Conservation (phyloP, 768 basidiomycete species). For the Leccinum arenicola region DNA sequence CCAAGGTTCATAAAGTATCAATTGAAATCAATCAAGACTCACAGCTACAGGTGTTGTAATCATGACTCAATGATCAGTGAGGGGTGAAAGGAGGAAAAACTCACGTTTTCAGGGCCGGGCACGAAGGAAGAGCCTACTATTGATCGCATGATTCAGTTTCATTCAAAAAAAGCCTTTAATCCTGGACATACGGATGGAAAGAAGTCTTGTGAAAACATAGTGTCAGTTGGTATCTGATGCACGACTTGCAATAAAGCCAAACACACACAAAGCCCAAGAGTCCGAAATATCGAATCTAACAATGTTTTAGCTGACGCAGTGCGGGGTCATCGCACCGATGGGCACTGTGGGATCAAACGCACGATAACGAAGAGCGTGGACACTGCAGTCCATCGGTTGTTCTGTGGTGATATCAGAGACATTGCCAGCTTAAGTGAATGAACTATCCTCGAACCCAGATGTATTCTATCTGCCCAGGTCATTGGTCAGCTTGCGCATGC, state of each 20-base stretch:
- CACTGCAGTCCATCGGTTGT: constrained; percentile 9
- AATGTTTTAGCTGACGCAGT: not conserved
- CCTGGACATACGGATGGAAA: not conserved
- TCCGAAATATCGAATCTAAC: not conserved
- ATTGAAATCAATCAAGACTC: too few relatives aligned
- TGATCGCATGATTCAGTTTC: not conserved
- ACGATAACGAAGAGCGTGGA: constrained; percentile 11
- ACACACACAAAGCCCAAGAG: not conserved
- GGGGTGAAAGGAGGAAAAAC: not conserved
- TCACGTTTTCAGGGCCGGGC: constrained; percentile 9
- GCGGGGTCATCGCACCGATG: not conserved
- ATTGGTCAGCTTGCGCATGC: not conserved
- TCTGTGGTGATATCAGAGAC: constrained; percentile 4
- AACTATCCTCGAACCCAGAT: constrained; percentile 10
- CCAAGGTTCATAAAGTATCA: too few relatives aligned
- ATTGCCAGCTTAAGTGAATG: not conserved
- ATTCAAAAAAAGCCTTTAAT: not conserved
- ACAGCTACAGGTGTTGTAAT: too few relatives aligned
- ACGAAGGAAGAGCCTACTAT: constrained; percentile 12
- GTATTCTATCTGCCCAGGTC: constrained; percentile 7
- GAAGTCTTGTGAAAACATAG: not conserved
- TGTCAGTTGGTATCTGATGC: not conserved
- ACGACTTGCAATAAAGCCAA: not conserved
- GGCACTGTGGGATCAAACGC: not conserved
- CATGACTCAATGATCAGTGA: too few relatives aligned